These are phyloP conservation scores for Yamadazyma triangularis DNA, from an alignment of 1,139 yeast species.

Conservation along the genomic window DNA sequence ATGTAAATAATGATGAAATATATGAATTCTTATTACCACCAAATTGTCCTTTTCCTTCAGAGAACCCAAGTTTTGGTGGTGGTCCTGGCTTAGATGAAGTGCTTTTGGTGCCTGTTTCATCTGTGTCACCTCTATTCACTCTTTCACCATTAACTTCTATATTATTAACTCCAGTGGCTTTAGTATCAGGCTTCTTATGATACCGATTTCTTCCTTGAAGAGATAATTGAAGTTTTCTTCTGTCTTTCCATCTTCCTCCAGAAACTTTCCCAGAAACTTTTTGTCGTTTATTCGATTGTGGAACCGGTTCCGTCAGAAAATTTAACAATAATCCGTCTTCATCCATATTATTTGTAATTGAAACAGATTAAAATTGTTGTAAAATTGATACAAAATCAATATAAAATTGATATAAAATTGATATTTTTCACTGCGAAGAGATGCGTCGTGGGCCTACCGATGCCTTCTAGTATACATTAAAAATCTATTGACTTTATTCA, in stretches of 20 bases:
- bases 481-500: too few species aligned
- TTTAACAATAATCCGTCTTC: conserved; percentile 70
- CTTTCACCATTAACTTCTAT: conserved; percentile 24
- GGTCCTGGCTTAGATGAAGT: too few species aligned
- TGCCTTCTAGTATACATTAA: too few species aligned
- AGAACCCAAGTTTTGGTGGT: too few species aligned
- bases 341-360: conserved; percentile 16
- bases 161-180: conserved; percentile 35
- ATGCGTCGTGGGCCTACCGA: too few species aligned
- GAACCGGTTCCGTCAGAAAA: conserved; percentile 36
- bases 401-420: too few species aligned
- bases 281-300: conserved; percentile 7
- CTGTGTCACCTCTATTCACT: conserved; percentile 9
- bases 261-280: conserved; percentile 34
- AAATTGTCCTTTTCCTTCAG: conserved; percentile 42
- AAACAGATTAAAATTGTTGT: too few species aligned
- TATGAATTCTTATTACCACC: conserved; percentile 55
- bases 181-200: conserved; percentile 19
- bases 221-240: conserved; percentile 54
- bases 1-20: conserved; percentile 84
- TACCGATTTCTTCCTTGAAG: conserved; percentile 44
- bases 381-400: too few species aligned
- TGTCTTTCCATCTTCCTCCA: conserved; percentile 80
- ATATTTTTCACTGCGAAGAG: too few species aligned
- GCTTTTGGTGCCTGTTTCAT: conserved; percentile 1